A percentile compares a stretch with the other conserved stretches of the same genome.
Evolutionary conservation across 1,139 yeast genomes (phyloP).

Genomic region (Lodderomyces jiufengensis): DNA sequence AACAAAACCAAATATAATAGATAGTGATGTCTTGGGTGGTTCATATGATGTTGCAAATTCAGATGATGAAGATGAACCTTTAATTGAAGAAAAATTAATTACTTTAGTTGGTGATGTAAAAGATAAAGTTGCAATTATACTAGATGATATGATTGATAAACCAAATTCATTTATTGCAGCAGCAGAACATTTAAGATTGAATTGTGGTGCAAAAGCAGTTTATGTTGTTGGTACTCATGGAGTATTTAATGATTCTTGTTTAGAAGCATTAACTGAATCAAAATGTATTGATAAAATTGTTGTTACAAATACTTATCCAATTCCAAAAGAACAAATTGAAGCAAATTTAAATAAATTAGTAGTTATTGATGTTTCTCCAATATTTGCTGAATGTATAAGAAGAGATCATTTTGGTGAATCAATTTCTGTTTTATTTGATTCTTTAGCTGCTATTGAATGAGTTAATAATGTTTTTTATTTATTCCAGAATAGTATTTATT

Average conservation of each 20-base stretch:
- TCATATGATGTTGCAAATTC: conserved; percentile 71
- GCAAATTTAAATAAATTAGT: conserved; percentile 59
- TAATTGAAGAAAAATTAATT: conserved; percentile 78
- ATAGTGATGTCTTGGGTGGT: conserved; percentile 69
- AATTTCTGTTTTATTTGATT: conserved; percentile 86
- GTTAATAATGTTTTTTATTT: neutral
- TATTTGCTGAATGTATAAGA: conserved; percentile 96
- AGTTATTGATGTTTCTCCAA: conserved; percentile 89
- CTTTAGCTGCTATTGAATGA: conserved; percentile 63
- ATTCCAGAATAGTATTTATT: no score
- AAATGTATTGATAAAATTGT: conserved; percentile 83
- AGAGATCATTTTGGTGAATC: conserved; percentile 98
- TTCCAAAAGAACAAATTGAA: conserved; percentile 56
- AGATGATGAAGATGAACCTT: conserved; percentile 83
- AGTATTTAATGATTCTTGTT: conserved; percentile 80
- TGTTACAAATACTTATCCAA: conserved; percentile 95
- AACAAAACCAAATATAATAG: conserved; percentile 12
- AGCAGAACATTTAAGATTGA: conserved; percentile 91
- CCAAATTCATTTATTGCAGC: conserved; percentile 94
- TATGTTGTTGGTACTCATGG: conserved; percentile 96
- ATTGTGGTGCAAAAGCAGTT: conserved; percentile 92
- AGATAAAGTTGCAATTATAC: conserved; percentile 83
- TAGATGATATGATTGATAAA: conserved; percentile 96
- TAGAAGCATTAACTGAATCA: conserved; percentile 73
- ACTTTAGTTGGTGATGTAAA: conserved; percentile 96